Base-by-base conservation (phyloP, 2,329 filamentous ascomycete species). In the Fusarium chaquense region DNA sequence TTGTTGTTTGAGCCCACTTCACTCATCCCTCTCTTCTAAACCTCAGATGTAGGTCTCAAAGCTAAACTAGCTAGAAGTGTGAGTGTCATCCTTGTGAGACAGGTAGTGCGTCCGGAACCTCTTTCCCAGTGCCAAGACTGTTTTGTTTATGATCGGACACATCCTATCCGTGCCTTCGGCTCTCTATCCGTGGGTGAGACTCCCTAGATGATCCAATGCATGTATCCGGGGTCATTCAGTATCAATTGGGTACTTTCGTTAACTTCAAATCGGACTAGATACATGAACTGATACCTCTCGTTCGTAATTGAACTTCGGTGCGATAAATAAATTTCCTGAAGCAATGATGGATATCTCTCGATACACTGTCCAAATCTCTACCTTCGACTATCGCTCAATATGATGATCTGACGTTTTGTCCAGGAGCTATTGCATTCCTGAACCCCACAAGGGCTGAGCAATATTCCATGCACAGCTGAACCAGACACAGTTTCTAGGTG, bases 321-420 rank as follows among this genome's bases (percentile, higher is more conserved):
- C 10, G 13, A 9, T 6, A 5, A 11, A 24, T 2, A 13, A 16
- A 24, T 9, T 5, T 24, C 22, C 20, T 9, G 20, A 5, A 2
- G 8, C 8, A 9, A 5, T 2, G 13, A 15, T 3, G 3, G 11
- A n/a, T 24, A 16, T 16, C 4, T 10, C 16, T 9, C 1, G 5
- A 24, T 7, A 10, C 8, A 43, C 6, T 20, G 12, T 40, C n/a
- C 3, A 13, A n/a, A 40, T 22, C 22, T 16, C 3, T 22, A 8
- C 20, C 36, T 38, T 38, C 5, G 5, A 40, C 1, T 8, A 13
- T 20, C 5, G 18, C 12, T 13, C 6, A 5, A 38, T 11, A 38
- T 18, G 1, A 38, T 20, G 9, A 22, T 32, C 9, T 32, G 28
- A 49, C 18, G 2, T 6, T 32, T 33, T 6, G 3, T 30, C 4